Base-by-base conservation (phyloP, 768 basidiomycete genomes). In the Russula vinacea region DNA sequence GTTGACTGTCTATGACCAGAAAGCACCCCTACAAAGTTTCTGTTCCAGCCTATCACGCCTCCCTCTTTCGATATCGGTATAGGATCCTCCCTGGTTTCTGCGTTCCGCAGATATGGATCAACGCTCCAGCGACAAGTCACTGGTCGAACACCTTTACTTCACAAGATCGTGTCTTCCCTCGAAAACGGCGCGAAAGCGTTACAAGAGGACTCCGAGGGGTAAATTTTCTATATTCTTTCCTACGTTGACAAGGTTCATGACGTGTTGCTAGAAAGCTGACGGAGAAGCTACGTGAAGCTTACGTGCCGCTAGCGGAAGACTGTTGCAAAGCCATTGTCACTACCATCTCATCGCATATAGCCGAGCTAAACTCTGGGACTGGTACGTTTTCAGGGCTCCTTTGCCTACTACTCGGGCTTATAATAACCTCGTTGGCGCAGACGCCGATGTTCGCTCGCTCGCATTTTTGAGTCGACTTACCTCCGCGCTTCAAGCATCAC, bases 91-190 rank as follows among this genome's bases (percentile, higher is more conserved):
- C 67, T 74, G 33, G 77, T 82, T 62, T 73, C 76, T 19, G 76
- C 83, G 1, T 86, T 92, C 70, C 79, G 81, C 49, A 83, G 79
- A 69, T 92, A 90, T 70, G 84, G 83, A 67, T 68, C 74, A n/a
- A 74, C 81, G 3, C 71, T 94, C 40, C 84, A 79, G 60, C 81
- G 81, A 50, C 88, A 88, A 65, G 75, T 92, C n/a, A 68, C 80
- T 24, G 84, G 86, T 22, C 83, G 90, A 44, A 87, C 88, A 13
- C 78, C 83, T 1, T 73, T 84, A 49, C 74, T 92, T 32, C 80
- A 90, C 62, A 75, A 78, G 24, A 79, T 88, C 14, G 71, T 93
- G 63, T 74, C 72, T 9, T 78, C 76, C 2, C 75, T 92, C 13
- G 91, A 94, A 66, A 78, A 75, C 37, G 83, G 83, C 68, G 85